phyloP scores from a whole-genome alignment of 768 basidiomycete genomes.

The Pholiota conissans region DNA sequence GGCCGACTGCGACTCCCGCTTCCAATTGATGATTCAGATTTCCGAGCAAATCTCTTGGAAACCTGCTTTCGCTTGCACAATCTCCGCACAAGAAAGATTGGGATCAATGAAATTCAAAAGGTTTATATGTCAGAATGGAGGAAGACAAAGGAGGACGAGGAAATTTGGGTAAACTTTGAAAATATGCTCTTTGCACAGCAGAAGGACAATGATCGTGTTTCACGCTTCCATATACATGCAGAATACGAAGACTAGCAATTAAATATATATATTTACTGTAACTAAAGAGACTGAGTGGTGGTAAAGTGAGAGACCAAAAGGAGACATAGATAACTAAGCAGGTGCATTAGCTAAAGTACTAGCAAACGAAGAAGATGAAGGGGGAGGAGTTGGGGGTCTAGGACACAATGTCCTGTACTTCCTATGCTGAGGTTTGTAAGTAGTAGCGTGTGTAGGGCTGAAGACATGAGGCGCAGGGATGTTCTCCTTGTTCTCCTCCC shows the following conservation, averaged over 20 bases:
- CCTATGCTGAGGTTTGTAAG: not conserved
- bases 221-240: constrained; percentile 28
- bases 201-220: constrained; percentile 30
- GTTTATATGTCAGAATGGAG: constrained; percentile 44
- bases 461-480: not conserved
- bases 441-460: not conserved
- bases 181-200: constrained; percentile 39
- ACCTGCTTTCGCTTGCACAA: constrained; percentile 34
- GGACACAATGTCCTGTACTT: not conserved
- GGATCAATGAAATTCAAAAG: constrained; percentile 39
- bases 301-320: no score
- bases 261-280: constrained; percentile 3
- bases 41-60: constrained; percentile 34
- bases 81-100: constrained; percentile 30
- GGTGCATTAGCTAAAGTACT: not conserved
- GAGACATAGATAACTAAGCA: not conserved
- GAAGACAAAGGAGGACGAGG: constrained; percentile 22
- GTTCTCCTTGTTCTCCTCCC: constrained; percentile 13
- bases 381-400: not conserved
- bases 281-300: constrained; percentile 3
- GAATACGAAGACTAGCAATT: constrained; percentile 5
- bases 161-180: constrained; percentile 35
- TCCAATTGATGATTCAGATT: constrained; percentile 25
- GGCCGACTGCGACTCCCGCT: constrained; percentile 43
- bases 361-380: not conserved